Base-by-base conservation (phyloP, 805 yeast genomes). In the Kodamaea kaohsiungensis region DNA sequence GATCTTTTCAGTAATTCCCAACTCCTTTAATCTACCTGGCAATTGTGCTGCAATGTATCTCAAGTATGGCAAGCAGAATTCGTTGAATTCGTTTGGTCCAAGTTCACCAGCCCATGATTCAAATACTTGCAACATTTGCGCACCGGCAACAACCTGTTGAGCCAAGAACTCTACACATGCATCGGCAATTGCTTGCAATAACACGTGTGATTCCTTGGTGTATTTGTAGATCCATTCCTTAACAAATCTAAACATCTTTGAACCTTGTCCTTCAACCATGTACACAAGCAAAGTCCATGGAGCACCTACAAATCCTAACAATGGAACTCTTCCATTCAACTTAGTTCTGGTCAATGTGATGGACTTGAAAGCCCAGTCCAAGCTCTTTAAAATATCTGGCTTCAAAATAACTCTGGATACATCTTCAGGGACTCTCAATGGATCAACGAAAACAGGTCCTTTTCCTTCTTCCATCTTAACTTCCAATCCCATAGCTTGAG, bases 21-120 rank as follows among this genome's bases (percentile, higher is more conserved):
- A 73, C 70, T 89, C 93, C 51, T 70, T 64, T 63, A 95, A 79
- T 64, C 95, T 84, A 9, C 64, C 55, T 17, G 93, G 96, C 46
- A 93, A 80, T 60, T 80, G 81, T 16, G 76, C 72, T 25, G 89
- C 82, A 54, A 93, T 92, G 66, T 89, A 89, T 59, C 79, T 81
- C 64, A 95, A 76, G 68, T 90, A 95, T 2, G 98, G 98, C 64
- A 93, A 81, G 3, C 96, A 87, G 70, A 91, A 95, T 69, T 89
- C 92, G 58, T 80, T 80, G 72, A 93, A 95, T 65, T 95, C 99
- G 51, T 76, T 76, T 10, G 97, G 96, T 1, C 96, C 95, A 54
- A 95, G 79, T 73, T 95, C 98, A 50, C 98, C 97, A 54, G 97
- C 99, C 96, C 97, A 92, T 38, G 96, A 88, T 68, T 95, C 99